Percentiles rank a stretch among this genome's conserved stretches.
phyloP scores from a whole-genome alignment of 2,329 filamentous ascomycete genomes.

The Rosellinia necatrix region DNA sequence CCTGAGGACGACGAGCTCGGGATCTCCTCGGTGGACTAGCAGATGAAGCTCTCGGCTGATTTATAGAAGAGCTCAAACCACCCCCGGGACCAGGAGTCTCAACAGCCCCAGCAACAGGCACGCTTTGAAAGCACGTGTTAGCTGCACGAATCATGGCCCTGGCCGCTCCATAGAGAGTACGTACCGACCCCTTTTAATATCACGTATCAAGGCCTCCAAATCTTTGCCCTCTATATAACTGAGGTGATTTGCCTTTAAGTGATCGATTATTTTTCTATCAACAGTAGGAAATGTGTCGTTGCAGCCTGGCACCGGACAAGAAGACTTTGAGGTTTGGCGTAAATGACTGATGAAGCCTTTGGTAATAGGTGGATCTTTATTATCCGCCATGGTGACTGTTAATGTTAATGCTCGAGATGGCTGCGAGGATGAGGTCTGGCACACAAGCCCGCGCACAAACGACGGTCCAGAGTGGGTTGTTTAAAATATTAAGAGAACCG shows the following conservation, averaged over 20 bases:
- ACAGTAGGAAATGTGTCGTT: neutral
- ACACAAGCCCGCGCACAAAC: neutral
- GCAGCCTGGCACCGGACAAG: conserved; percentile 14
- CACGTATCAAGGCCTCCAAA: conserved; percentile 12
- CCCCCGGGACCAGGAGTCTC: conserved; percentile 8
- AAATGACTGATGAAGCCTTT: conserved; percentile 16
- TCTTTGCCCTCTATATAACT: conserved; percentile 20
- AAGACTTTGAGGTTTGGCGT: conserved; percentile 11
- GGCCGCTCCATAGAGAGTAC: neutral
- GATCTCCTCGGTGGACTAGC: conserved; percentile 31
- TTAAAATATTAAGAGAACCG: no score
- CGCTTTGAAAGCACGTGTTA: conserved; percentile 14
- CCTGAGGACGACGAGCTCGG: conserved; percentile 29
- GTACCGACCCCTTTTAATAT: conserved; percentile 24
- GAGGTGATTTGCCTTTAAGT: conserved; percentile 13
- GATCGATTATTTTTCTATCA: conserved; percentile 19
- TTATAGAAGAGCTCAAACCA: no score
- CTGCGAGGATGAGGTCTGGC: neutral
- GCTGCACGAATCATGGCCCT: neutral
- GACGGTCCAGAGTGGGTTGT: no score
- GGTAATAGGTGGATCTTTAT: conserved; percentile 13
- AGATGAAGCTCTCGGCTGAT: conserved; percentile 23
- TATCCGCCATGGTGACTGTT: conserved; percentile 7
- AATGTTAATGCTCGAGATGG: neutral
- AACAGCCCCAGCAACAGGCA: neutral